phyloP scores from a whole-genome alignment of 371 early-diverging fungal genomes.

The Enterocytospora artemiae region DNA sequence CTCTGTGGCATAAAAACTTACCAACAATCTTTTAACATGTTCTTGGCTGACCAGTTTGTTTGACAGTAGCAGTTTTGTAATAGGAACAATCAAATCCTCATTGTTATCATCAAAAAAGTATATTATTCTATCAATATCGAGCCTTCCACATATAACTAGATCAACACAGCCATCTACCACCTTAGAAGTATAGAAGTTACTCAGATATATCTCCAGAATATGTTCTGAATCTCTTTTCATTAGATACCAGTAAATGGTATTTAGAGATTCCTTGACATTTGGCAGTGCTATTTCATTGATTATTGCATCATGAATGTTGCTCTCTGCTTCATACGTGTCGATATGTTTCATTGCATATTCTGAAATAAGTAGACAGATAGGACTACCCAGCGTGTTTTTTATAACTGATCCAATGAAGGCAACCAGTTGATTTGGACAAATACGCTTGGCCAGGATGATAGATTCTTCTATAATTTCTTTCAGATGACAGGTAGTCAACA shows the following conservation, averaged over 20 bases:
- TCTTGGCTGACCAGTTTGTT: neutral
- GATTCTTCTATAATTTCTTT: slow-evolving; percentile 31
- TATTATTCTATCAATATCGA: neutral
- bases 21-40: neutral
- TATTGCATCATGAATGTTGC: slow-evolving; percentile 35
- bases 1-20: slow-evolving; percentile 29
- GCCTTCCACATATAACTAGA: neutral
- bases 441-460: slow-evolving; percentile 10
- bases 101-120: neutral
- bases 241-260: slow-evolving; percentile 14
- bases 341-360: slow-evolving; percentile 24
- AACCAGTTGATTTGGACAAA: slow-evolving; percentile 15
- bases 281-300: slow-evolving; percentile 32
- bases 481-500: slow-evolving; percentile 11
- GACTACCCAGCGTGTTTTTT: slow-evolving; percentile 17
- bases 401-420: slow-evolving; percentile 33
- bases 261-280: neutral
- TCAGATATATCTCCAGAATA: slow-evolving; percentile 6
- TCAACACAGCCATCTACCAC: slow-evolving; percentile 7
- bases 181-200: neutral
- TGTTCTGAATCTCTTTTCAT: neutral
- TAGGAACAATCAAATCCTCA: slow-evolving; percentile 20
- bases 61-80: slow-evolving; percentile 18
- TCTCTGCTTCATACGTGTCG: slow-evolving; percentile 1
- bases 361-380: slow-evolving; percentile 18